phyloP scores from a whole-genome alignment of 306 rosid species.

The Castanea crenata region DNA sequence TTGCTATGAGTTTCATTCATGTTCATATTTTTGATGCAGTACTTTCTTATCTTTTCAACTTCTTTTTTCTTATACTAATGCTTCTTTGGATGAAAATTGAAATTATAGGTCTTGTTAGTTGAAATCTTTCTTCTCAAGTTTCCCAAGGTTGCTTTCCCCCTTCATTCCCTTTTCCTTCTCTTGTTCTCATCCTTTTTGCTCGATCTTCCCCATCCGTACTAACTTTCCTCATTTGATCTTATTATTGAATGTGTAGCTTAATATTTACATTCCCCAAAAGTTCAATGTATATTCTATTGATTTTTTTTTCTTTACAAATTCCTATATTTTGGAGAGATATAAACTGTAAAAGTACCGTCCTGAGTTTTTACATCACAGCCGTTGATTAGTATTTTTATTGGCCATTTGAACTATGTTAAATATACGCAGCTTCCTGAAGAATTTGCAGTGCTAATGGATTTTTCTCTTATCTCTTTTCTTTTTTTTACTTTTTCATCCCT shows the following conservation, averaged over 20 bases:
- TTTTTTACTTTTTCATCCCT: background rate
- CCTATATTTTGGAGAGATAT: background rate
- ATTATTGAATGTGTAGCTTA: background rate
- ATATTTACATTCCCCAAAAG: background rate
- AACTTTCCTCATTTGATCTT: background rate
- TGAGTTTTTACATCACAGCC: too few species aligned
- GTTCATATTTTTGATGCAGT: background rate
- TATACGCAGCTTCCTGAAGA: background rate
- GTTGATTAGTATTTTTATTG: background rate
- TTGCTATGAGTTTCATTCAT: background rate
- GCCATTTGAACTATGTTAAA: background rate
- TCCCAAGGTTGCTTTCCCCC: background rate
- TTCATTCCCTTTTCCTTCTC: background rate
- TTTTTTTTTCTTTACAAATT: background rate
- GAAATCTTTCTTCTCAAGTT: background rate
- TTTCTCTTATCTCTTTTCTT: background rate
- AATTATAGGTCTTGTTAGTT: background rate
- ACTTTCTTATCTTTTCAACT: background rate
- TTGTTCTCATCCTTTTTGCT: background rate
- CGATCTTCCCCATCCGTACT: background rate
- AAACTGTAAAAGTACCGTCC: background rate
- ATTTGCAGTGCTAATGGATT: background rate
- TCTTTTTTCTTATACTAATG: background rate
- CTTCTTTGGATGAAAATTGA: background rate
- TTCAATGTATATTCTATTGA: background rate